Percentiles rank a stretch among this genome's conserved stretches.
Conservation (phyloP, 352 stramenopile species). For the Thalassiosira hispida region DNA sequence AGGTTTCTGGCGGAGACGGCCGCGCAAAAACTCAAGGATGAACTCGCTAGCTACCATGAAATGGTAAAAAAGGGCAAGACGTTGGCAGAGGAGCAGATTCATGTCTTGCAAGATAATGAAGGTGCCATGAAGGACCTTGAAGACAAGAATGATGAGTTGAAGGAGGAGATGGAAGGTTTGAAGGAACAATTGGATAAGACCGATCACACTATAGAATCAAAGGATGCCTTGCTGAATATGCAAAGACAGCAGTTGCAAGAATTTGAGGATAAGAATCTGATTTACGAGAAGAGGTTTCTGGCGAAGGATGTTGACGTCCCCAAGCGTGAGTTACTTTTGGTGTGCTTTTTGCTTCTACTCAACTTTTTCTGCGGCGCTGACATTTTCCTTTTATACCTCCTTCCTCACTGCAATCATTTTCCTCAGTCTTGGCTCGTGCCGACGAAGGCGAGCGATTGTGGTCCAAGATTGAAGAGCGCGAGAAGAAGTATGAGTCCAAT, state of each 20-base stretch:
- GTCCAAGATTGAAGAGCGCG: slow-evolving; percentile 44
- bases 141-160: slow-evolving; percentile 4
- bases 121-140: slow-evolving; percentile 8
- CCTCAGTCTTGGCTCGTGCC: slow-evolving; percentile 13
- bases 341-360: neutral
- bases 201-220: slow-evolving; percentile 16
- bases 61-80: slow-evolving; percentile 11
- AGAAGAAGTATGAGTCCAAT: slow-evolving; percentile 30
- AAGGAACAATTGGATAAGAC: slow-evolving; percentile 6
- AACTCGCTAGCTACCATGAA: slow-evolving; percentile 15
- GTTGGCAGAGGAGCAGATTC: neutral
- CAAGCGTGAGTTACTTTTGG: slow-evolving; percentile 17
- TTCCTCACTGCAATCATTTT: too few species aligned
- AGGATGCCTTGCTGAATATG: slow-evolving; percentile 26
- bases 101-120: slow-evolving; percentile 13
- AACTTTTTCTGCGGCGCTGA: neutral
- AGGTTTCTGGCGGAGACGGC: slow-evolving; percentile 1
- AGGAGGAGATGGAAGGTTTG: slow-evolving; percentile 6
- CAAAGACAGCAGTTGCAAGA: slow-evolving; percentile 21
- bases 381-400: too few species aligned
- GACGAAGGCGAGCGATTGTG: slow-evolving; percentile 36
- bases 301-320: slow-evolving; percentile 32
- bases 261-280: slow-evolving; percentile 18
- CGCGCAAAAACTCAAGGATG: slow-evolving; percentile 2
- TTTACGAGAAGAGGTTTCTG: slow-evolving; percentile 41